Conservation (phyloP, 108 stramenopile species). For the Cyclotella distinguenda region DNA sequence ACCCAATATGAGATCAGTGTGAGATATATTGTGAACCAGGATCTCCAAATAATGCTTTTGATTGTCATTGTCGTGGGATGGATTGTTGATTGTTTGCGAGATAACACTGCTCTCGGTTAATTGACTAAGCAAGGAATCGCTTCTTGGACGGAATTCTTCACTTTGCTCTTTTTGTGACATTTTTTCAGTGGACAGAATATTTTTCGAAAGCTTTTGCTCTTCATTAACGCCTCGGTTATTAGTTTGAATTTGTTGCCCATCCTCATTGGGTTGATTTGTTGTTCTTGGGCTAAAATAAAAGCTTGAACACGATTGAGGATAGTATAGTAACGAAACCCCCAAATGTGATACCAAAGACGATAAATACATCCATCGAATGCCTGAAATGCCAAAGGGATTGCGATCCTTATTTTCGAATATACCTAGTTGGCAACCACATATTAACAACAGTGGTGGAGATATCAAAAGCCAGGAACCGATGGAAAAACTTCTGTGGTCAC, state of each 20-base stretch:
- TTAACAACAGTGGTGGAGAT: background rate
- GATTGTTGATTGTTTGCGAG: conserved; percentile 7
- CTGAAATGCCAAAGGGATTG: too few species aligned
- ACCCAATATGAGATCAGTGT: conserved; percentile 88
- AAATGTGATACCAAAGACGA: background rate
- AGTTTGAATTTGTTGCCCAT: background rate
- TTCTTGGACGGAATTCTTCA: conserved; percentile 27
- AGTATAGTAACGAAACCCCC: background rate
- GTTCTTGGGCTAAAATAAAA: background rate
- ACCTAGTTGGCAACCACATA: background rate
- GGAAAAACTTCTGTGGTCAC: background rate
- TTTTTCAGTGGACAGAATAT: too few species aligned
- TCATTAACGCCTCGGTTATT: too few species aligned
- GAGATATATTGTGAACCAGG: conserved; percentile 93
- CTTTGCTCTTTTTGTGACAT: conserved; percentile 2
- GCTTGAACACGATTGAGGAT: background rate
- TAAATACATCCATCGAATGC: background rate
- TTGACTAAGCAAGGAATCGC: conserved; percentile 35
- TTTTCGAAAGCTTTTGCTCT: too few species aligned
- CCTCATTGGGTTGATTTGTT: background rate
- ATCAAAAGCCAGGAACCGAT: conserved; percentile 3
- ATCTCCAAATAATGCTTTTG: conserved; percentile 65
- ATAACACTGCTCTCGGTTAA: conserved; percentile 29
- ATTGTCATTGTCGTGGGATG: conserved; percentile 1
- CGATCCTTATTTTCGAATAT: background rate